Conservation (phyloP, 192 early-diverging fungal species). For the Dissophora ornata region DNA sequence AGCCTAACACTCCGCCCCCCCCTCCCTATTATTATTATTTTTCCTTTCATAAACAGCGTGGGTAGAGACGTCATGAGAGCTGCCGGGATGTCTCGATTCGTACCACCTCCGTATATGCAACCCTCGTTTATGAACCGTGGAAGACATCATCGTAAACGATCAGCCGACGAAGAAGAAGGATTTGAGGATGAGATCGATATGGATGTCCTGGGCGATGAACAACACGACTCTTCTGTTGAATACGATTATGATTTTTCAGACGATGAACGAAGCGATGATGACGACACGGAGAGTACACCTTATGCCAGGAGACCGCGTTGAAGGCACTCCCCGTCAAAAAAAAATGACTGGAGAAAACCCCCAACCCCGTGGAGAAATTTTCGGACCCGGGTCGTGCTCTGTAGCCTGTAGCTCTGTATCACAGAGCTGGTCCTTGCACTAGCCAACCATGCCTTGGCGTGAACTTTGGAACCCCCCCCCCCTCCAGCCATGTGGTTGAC, state of each 20-base stretch:
- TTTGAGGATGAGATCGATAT: conserved; percentile 50
- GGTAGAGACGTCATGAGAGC: conserved; percentile 49
- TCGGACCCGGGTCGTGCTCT: too few species aligned
- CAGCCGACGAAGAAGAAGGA: conserved; percentile 31
- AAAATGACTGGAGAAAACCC: too few species aligned
- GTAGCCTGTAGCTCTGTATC: too few species aligned
- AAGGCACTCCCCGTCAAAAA: background rate
- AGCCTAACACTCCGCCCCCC: background rate
- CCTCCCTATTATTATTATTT: background rate
- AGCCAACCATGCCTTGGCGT: too few species aligned
- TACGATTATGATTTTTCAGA: conserved; percentile 53
- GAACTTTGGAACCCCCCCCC: too few species aligned
- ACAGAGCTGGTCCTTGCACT: too few species aligned
- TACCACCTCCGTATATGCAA: conserved; percentile 49
- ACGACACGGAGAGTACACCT: conserved; percentile 15
- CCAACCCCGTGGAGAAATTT: too few species aligned
- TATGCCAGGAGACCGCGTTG: conserved; percentile 26
- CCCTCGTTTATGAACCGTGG: conserved; percentile 45
- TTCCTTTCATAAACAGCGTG: conserved; percentile 13
- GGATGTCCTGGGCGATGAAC: conserved; percentile 46
- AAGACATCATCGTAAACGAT: conserved; percentile 35
- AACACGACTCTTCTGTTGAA: conserved; percentile 50
- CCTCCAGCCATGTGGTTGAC: too few species aligned
- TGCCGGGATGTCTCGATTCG: conserved; percentile 38
- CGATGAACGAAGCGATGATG: conserved; percentile 32